Evolutionary conservation across 495 filamentous ascomycete genomes (phyloP), one percentile per base, ranked within the genome.

Genomic region (Aspergillus funiculosus): DNA sequence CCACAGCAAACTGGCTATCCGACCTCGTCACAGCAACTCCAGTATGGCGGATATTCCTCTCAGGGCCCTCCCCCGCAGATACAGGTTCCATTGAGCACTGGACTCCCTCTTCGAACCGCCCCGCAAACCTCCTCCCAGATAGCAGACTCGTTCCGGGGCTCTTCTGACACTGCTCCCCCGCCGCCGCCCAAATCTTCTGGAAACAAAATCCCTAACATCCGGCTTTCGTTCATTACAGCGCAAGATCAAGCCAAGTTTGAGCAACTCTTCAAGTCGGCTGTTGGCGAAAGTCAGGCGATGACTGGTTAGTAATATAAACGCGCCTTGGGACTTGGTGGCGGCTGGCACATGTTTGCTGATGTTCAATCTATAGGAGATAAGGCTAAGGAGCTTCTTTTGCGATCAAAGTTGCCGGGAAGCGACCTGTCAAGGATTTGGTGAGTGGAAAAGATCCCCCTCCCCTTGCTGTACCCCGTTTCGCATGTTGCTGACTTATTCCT

Each of bases 211-310:
- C 94, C 94, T n/a, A 97, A 86, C 58, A 92, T 96, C 43, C 75
- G 94, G 35, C 71, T 99, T 32, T 94, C 89, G 5, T 99, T 97
- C 56, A 90, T 99, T 44, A 96, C 94, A 1, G 89, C 86, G 17
- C 81, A 85, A 52, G 94, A 99, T 57, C 94, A 99, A 62, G 84
- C 91, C 46, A 95, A 92, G 65, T 99, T 99, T 57, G 94, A 99
- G 73, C 89, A 94, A 49, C 72, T 99, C 6, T 99, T 99, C 71
- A 96, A 94, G 68, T 91, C 88, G 37, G 94, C 94, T 6, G 89
- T 90, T 26, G 88, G 89, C 8, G 84, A 91, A 55, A 84, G 77
- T 48, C 83, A 85, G 56, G 89, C 92, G 30, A 75, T 99, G 72
- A 85, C 87, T 57, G 94, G 87, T 78, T 47, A 46, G 58, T 57